A percentile compares a stretch with the other conserved stretches of the same genome.
These are phyloP conservation scores for Pseudogymnoascus sp. DNA, from an alignment of 2,329 filamentous ascomycete genomes.

Conservation along the genomic window DNA sequence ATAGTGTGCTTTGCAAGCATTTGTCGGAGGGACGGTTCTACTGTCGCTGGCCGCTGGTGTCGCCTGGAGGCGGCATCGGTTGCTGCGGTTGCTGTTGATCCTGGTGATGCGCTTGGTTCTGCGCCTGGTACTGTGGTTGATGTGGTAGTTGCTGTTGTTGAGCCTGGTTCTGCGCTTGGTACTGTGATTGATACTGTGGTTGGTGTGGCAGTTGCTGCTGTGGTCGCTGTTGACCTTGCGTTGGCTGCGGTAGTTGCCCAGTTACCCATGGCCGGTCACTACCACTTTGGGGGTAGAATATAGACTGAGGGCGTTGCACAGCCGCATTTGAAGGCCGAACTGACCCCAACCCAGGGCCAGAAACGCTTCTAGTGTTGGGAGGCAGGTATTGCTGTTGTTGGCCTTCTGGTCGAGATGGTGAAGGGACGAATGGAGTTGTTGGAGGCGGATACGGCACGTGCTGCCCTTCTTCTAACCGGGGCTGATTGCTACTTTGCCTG, in stretches of 20 bases:
- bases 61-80: neutral
- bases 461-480: neutral
- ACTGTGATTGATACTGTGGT: neutral
- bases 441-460: neutral
- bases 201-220: neutral
- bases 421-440: neutral
- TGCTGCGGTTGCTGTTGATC: neutral
- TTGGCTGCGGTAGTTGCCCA: slow-evolving; percentile 14
- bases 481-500: neutral
- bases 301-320: slow-evolving; percentile 19
- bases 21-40: neutral
- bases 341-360: neutral
- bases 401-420: neutral
- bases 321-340: slow-evolving; percentile 14
- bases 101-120: neutral
- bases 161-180: neutral
- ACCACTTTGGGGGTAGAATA: slow-evolving; percentile 20
- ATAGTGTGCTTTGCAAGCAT: neutral
- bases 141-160: neutral
- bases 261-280: slow-evolving; percentile 23
- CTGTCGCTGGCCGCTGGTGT: neutral
- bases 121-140: neutral
- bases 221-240: neutral
- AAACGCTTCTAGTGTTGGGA: neutral
- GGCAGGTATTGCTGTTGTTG: neutral